Conservation (phyloP, 192 early-diverging fungal genomes). For the Podila verticillata region DNA sequence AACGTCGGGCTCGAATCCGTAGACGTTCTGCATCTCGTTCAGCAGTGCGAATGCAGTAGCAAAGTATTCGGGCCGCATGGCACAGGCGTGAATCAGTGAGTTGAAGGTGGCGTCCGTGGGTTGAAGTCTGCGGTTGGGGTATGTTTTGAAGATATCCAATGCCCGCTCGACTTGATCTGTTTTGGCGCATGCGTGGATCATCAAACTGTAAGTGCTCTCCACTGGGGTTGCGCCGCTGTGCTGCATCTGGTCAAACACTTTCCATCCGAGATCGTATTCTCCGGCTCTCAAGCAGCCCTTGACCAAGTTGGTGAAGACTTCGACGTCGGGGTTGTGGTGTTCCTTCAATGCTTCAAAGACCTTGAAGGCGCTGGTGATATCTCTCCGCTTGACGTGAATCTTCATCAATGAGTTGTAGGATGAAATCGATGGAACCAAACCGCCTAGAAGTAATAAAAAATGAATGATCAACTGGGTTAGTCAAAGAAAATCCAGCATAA, state of each 20-base stretch:
- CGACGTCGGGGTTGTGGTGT: constrained; percentile 48
- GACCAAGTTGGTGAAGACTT: constrained; percentile 84
- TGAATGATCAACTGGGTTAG: background rate
- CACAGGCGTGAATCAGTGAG: constrained; percentile 86
- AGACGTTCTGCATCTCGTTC: constrained; percentile 79
- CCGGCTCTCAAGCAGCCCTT: constrained; percentile 78
- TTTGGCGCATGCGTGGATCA: constrained; percentile 93
- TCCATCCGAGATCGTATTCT: constrained; percentile 87
- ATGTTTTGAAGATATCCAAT: constrained; percentile 91
- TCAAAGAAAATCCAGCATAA: constrained; percentile 5
- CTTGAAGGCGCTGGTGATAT: constrained; percentile 38
- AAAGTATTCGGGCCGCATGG: constrained; percentile 83
- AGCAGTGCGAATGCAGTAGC: constrained; percentile 82
- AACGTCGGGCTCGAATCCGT: constrained; percentile 84
- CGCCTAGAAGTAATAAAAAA: constrained; percentile 6
- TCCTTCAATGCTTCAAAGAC: constrained; percentile 52
- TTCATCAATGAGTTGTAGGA: constrained; percentile 38
- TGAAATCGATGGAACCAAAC: constrained; percentile 17
- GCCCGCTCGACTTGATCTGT: constrained; percentile 88
- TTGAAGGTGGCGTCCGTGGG: constrained; percentile 91
- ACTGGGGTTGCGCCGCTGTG: constrained; percentile 80
- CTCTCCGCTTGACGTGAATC: constrained; percentile 38
- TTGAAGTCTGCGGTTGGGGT: constrained; percentile 71
- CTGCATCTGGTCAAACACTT: constrained; percentile 89
- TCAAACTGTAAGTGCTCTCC: constrained; percentile 81